Evolutionary conservation across 495 filamentous ascomycete genomes (phyloP).

Genomic region (Aspergillus saccharolyticus): DNA sequence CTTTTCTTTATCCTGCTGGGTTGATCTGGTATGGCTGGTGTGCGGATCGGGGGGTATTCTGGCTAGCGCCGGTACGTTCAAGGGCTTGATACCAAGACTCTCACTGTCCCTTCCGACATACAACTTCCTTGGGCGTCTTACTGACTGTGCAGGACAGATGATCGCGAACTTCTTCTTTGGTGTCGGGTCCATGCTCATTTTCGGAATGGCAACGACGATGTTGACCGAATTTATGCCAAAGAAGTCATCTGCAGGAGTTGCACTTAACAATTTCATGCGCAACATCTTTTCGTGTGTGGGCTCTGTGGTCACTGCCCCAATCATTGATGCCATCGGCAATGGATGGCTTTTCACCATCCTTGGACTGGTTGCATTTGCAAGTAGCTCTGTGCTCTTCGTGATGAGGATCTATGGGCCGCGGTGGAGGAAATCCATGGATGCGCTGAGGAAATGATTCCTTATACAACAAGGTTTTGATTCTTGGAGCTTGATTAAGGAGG

Average conservation of each 20-base stretch:
- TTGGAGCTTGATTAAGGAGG: not conserved
- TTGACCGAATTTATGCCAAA: conserved; percentile 87
- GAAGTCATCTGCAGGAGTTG: conserved; percentile 68
- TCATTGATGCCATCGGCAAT: conserved; percentile 77
- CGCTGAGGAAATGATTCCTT: conserved; percentile 25
- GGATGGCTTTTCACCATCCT: conserved; percentile 87
- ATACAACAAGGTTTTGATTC: not conserved
- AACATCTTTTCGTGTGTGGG: conserved; percentile 85
- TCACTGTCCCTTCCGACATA: not conserved
- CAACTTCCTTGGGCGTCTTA: not conserved
- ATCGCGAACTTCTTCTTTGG: conserved; percentile 89
- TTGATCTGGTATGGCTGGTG: conserved; percentile 68
- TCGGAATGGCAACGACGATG: conserved; percentile 74
- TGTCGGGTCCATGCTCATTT: conserved; percentile 83
- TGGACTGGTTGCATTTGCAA: conserved; percentile 54
- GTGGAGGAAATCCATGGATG: conserved; percentile 69
- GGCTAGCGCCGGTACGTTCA: conserved; percentile 59
- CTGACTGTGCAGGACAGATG: conserved; percentile 34
- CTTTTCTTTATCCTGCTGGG: conserved; percentile 64
- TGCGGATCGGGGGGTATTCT: conserved; percentile 49
- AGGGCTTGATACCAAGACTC: not conserved
- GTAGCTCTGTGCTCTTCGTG: conserved; percentile 53
- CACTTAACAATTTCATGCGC: conserved; percentile 69
- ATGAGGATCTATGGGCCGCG: conserved; percentile 60
- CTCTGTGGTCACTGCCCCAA: conserved; percentile 64